Conservation (phyloP, 2,329 filamentous ascomycete genomes). For the Bimuria novae-zelandiae region DNA sequence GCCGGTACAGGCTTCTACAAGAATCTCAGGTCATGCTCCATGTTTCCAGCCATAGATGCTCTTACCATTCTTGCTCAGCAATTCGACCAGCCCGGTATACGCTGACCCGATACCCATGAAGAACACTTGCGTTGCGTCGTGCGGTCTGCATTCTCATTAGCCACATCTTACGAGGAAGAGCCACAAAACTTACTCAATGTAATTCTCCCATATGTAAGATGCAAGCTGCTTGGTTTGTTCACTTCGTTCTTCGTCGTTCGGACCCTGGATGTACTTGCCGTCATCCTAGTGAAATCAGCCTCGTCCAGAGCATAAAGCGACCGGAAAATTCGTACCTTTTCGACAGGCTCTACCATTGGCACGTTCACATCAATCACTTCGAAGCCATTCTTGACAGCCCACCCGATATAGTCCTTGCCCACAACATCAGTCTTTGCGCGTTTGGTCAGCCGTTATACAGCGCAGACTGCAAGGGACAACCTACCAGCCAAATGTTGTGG, state of each 20-base stretch:
- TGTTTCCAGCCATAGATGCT: slow-evolving; percentile 12
- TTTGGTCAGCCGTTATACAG: slow-evolving; percentile 49
- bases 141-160: slow-evolving; percentile 49
- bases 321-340: slow-evolving; percentile 55
- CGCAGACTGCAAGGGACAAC: slow-evolving; percentile 46
- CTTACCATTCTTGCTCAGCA: slow-evolving; percentile 77
- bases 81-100: slow-evolving; percentile 79
- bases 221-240: slow-evolving; percentile 70
- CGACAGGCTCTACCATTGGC: slow-evolving; percentile 72
- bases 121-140: slow-evolving; percentile 73
- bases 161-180: not conserved
- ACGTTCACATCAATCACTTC: slow-evolving; percentile 92
- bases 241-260: slow-evolving; percentile 49
- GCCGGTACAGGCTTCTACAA: slow-evolving; percentile 62
- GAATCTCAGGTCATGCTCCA: not conserved
- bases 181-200: slow-evolving; percentile 67
- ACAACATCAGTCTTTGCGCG: slow-evolving; percentile 74
- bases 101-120: slow-evolving; percentile 89
- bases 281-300: slow-evolving; percentile 30
- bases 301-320: not conserved
- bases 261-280: slow-evolving; percentile 50
- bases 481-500: slow-evolving; percentile 87
- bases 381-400: slow-evolving; percentile 77
- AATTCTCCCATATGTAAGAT: slow-evolving; percentile 95
- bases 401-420: slow-evolving; percentile 79